These are phyloP conservation scores for Solanum habrochaites DNA, from an alignment of 257 asterid species.

Conservation along the genomic window DNA sequence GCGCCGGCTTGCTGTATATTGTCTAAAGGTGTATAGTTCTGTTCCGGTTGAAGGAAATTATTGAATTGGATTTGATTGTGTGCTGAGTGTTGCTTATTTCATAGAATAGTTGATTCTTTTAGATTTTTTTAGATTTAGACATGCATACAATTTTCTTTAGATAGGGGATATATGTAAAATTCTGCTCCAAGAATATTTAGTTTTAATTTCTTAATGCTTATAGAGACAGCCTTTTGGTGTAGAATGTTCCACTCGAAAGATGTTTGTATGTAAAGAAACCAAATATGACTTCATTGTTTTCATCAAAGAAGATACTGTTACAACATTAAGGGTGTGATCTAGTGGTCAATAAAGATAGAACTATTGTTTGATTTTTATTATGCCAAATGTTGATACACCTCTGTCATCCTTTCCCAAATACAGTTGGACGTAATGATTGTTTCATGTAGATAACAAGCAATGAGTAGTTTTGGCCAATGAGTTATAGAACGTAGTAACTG, in stretches of 20 bases:
- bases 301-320: not conserved
- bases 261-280: not conserved
- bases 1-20: slow-evolving; percentile 94
- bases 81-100: not conserved
- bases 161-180: not conserved
- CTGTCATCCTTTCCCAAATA: not conserved
- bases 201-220: not conserved
- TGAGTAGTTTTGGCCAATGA: not conserved
- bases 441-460: not conserved
- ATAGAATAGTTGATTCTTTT: not conserved
- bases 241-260: not conserved
- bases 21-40: slow-evolving; percentile 61
- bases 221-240: not conserved
- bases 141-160: not conserved
- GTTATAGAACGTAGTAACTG: not conserved
- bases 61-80: not conserved
- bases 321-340: not conserved
- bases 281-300: not conserved
- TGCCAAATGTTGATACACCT: not conserved
- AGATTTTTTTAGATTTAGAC: not conserved
- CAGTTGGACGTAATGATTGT: not conserved
- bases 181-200: not conserved
- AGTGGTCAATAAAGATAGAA: not conserved
- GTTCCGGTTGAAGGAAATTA: not conserved
- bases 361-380: not conserved